These are phyloP conservation scores for Zasmidium citrigriseum DNA, from an alignment of 2,329 filamentous ascomycete species.

Conservation along the genomic window DNA sequence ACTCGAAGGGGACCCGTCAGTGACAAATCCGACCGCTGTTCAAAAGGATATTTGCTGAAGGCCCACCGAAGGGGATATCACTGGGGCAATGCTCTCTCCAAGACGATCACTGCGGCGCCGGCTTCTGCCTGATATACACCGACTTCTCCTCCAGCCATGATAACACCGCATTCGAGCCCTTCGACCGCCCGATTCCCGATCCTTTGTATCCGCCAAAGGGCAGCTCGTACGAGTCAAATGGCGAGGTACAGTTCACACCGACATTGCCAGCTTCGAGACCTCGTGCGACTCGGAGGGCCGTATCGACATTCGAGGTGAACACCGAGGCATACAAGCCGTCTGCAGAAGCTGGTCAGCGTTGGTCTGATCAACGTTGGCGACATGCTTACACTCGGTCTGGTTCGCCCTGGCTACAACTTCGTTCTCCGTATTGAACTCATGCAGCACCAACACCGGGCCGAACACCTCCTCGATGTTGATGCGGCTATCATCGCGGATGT, in stretches of 20 bases:
- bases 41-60: no score
- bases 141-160: no score
- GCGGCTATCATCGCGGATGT: conserved; percentile 69
- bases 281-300: conserved; percentile 44
- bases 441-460: conserved; percentile 71
- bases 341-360: no score
- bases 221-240: conserved; percentile 16
- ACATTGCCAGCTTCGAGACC: conserved; percentile 56
- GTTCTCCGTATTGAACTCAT: conserved; percentile 65
- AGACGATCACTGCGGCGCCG: no score
- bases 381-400: conserved; percentile 63
- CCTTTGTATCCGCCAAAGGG: conserved; percentile 43
- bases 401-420: conserved; percentile 74
- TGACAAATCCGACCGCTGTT: no score
- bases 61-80: no score
- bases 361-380: no score
- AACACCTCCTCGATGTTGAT: conserved; percentile 75
- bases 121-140: no score
- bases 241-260: conserved; percentile 37
- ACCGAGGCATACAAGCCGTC: conserved; percentile 69
- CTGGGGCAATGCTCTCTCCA: no score
- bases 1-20: no score
- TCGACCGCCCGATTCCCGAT: conserved; percentile 24
- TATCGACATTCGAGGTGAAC: conserved; percentile 67
- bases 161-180: conserved; percentile 3